Evolutionary conservation across 768 basidiomycete genomes (phyloP), one percentile per base, ranked within the genome.

Genomic region (Suillus lakei): DNA sequence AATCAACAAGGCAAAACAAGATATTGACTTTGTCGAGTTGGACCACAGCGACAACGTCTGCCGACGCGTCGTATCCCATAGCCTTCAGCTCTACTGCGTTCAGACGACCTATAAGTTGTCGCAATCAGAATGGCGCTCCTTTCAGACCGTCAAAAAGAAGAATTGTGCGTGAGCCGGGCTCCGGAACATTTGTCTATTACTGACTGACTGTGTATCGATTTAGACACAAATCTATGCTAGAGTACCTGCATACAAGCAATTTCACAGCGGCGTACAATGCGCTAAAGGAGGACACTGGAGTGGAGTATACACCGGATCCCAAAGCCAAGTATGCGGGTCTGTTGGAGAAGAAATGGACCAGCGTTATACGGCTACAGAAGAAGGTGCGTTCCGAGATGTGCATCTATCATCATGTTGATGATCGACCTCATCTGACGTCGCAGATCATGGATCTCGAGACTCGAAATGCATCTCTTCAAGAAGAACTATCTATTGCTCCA

Each of bases 331-430:
- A 89, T 72, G 88, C 89, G 2, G 96, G 95, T 1, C 80, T 98
- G 64, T 80, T 98, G 66, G 96, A 95, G 82, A 97, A 97, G 89
- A 98, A 98, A 78, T 98, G 96, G 96, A 97, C 94, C 58, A 93
- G 91, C 73, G 95, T 98, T 39, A 96, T 98, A 65, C 86, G 96
- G 69, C 78, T 98, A 75, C 96, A 98, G 82, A 94, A 96, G 85
- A 97, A 96, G 89, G 95, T 91, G 51, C 68, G 72, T 70, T 43
- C 53, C 12, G 53, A 54, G 53, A 54, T n/a, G 53, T 54, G 6
- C 21, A 43, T 56, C 50, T 53, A 67, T 67, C 41, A n/a, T 66
- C 66, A 41, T 64, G 44, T 64, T 26, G 48, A 36, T 55, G 59
- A 67, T 66, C 51, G 53, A 67, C 21, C 65, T 43, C 44, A 71